These are phyloP conservation scores for Fusarium sp. DNA, from an alignment of 2,329 filamentous ascomycete species.

Conservation along the genomic window DNA sequence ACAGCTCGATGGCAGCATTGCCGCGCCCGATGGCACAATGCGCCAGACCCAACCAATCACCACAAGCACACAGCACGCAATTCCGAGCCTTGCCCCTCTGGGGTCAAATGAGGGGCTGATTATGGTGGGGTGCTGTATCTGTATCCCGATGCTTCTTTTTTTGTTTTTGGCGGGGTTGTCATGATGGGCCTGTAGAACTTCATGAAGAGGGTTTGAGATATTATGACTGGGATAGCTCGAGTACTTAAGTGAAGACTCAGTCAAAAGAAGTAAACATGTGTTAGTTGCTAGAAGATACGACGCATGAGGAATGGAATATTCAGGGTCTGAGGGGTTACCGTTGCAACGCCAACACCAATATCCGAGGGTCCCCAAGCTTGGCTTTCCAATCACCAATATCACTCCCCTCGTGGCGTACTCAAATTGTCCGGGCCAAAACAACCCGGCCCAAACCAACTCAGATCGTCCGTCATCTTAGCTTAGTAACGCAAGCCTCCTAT, in stretches of 20 bases:
- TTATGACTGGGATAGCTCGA: not conserved
- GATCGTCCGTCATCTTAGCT: conserved; percentile 28
- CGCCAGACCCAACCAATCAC: conserved; percentile 24
- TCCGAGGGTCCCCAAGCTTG: conserved; percentile 8
- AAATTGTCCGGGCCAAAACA: no score
- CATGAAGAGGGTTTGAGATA: not conserved
- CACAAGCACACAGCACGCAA: conserved; percentile 38
- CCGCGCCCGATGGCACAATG: conserved; percentile 40
- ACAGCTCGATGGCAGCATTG: conserved; percentile 41
- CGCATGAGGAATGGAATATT: not conserved
- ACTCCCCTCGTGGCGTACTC: conserved; percentile 28
- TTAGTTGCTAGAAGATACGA: no score
- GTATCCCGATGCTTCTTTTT: not conserved
- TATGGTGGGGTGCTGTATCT: conserved; percentile 18
- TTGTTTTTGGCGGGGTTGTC: conserved; percentile 27
- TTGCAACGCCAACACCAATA: conserved; percentile 15
- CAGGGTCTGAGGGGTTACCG: not conserved
- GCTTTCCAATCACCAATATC: conserved; percentile 28
- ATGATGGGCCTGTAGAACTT: not conserved
- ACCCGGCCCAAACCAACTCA: no score
- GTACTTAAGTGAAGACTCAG: accelerated
- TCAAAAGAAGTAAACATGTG: accelerated
- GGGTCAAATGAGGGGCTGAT: conserved; percentile 38
- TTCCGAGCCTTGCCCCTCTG: conserved; percentile 38
- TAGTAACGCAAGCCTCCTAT: not conserved